These are phyloP conservation scores for Phytophthora cactorum DNA, from an alignment of 352 stramenopile genomes.

Conservation along the genomic window DNA sequence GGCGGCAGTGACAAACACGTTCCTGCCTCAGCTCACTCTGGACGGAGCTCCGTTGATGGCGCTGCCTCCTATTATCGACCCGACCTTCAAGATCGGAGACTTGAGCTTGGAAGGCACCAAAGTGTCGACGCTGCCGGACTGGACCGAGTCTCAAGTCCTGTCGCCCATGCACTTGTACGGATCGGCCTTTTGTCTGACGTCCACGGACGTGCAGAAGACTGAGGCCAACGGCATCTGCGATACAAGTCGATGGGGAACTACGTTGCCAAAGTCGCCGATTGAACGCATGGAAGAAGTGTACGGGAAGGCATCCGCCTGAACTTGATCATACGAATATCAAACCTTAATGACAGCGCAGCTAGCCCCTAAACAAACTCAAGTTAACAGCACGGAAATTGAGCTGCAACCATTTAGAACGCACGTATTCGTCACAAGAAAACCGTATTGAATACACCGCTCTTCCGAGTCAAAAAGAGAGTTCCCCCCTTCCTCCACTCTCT, in stretches of 20 bases:
- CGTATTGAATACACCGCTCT: constrained; percentile 35
- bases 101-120: constrained; percentile 29
- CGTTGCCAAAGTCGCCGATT: constrained; percentile 17
- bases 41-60: constrained; percentile 24
- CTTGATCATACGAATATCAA: not conserved
- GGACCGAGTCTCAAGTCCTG: constrained; percentile 25
- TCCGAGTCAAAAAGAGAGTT: constrained; percentile 32
- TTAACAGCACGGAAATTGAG: too few species aligned
- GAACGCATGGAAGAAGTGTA: constrained; percentile 19
- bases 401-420: not conserved
- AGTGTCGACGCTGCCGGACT: constrained; percentile 17
- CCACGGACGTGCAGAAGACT: constrained; percentile 14
- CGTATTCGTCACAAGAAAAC: constrained; percentile 23
- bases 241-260: constrained; percentile 18
- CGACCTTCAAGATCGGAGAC: constrained; percentile 31
- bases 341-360: too few species aligned
- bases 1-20: constrained; percentile 13
- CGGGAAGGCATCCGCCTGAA: constrained; percentile 1
- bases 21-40: constrained; percentile 21
- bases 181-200: constrained; percentile 21
- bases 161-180: constrained; percentile 28
- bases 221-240: constrained; percentile 23
- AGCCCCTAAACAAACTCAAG: too few species aligned
- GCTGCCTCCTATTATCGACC: constrained; percentile 18
- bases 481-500: constrained; percentile 10